Evolutionary conservation across 2,329 filamentous ascomycete species (phyloP), one percentile per base, ranked within the genome.

Genomic region (Aspergillus pseudoglaucus): DNA sequence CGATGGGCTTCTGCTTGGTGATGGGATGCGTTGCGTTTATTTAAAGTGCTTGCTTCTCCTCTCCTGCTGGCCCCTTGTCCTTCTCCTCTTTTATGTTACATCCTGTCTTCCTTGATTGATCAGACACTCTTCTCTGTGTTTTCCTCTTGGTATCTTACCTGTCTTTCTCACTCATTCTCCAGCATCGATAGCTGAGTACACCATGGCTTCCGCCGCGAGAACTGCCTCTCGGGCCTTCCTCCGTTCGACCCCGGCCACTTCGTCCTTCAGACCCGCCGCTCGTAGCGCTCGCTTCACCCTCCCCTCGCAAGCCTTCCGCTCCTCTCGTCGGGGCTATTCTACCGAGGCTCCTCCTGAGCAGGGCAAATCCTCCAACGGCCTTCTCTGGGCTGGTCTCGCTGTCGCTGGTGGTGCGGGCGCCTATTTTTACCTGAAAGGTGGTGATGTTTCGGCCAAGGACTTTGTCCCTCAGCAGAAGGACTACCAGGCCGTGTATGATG

Each of bases 401-500:
- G 77, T 77, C 46, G 79, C 76, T 46, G 80, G 77, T 62, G 86
- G 79, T 60, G 84, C 78, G 56, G 83, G 78, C 50, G 87, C 78
- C 66, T 83, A 80, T 69, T 83, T 84, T 69, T 78, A 74, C 59
- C 75, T 81, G 67, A 76, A 78, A 60, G 74, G 73, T 48, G 68
- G 71, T 50, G 70, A 69, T 44, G 65, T 74, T 50, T 72, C 71
- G 62, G 51, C 75, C 46, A 60, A 63, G 64, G 66, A 81, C 58
- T 85, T 91, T 74, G 80, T 75, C 45, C 88, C 90, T 52, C 86
- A 81, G 63, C 82, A 86, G 72, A 84, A 85, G 61, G 90, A 98
- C 73, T 97, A 95, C 78, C 90, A 96, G 78, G 86, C 88, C 72
- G 88, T 97, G 46, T 97, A 97, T 77, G 81, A 96, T 68, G 85